phyloP scores from a whole-genome alignment of 2,329 filamentous ascomycete species.

The Trichoderma sp. region DNA sequence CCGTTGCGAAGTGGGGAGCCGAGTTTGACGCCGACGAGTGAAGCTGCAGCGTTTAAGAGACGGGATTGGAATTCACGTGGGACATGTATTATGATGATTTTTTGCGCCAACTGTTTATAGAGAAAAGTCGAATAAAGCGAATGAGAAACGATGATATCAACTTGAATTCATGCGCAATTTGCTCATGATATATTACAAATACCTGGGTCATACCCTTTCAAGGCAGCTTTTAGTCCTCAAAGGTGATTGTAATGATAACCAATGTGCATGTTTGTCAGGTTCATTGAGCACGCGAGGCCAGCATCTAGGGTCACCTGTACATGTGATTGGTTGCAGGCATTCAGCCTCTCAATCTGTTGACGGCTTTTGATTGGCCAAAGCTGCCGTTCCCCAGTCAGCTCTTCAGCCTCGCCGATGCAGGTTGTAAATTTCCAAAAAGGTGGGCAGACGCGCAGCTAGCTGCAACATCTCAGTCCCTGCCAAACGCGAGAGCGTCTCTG shows the following conservation, averaged over 20 bases:
- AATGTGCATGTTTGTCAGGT: not conserved
- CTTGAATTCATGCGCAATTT: not conserved
- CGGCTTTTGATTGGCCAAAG: slow-evolving; percentile 41
- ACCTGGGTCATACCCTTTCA: too few relatives aligned
- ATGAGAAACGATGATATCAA: not conserved
- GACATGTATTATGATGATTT: slow-evolving; percentile 17
- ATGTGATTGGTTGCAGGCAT: not conserved
- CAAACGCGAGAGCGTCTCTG: slow-evolving; percentile 29
- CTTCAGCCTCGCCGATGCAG: slow-evolving; percentile 35
- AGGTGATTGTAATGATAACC: too few relatives aligned
- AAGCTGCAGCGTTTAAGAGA: not conserved
- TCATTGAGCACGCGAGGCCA: not conserved
- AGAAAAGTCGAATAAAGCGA: slow-evolving; percentile 12
- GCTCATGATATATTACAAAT: too few relatives aligned
- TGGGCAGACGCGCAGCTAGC: slow-evolving; percentile 34
- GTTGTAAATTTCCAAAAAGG: slow-evolving; percentile 39
- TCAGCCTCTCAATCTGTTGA: slow-evolving; percentile 17
- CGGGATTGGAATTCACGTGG: not conserved
- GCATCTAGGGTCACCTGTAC: too few relatives aligned
- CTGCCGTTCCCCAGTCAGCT: slow-evolving; percentile 35
- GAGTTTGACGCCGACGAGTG: slow-evolving; percentile 36
- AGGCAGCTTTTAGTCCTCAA: too few relatives aligned
- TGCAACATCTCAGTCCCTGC: slow-evolving; percentile 7
- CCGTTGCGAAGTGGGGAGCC: slow-evolving; percentile 45
- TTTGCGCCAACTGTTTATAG: not conserved